These are phyloP conservation scores for Cicer pinnatifidum DNA, from an alignment of 306 rosid genomes.

Conservation along the genomic window DNA sequence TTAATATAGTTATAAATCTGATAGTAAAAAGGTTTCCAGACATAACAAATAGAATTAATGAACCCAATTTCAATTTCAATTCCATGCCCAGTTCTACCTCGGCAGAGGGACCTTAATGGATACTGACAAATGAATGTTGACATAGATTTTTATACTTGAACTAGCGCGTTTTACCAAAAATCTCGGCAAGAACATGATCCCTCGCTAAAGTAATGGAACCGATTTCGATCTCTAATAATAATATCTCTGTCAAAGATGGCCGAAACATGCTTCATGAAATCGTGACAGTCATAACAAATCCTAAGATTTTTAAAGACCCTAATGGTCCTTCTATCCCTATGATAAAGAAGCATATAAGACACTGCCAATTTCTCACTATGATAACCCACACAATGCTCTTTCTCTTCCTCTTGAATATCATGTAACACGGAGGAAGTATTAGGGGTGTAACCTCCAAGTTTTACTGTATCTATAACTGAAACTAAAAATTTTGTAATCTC, in stretches of 20 bases:
- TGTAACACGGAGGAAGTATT: slow-evolving; percentile 55
- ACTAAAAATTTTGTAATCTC: slow-evolving; percentile 49
- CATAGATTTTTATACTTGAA: slow-evolving; percentile 31
- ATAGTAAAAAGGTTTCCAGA: background rate
- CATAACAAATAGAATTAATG: background rate
- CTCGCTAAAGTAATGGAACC: slow-evolving; percentile 60
- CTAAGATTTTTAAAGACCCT: slow-evolving; percentile 68
- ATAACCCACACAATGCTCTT: slow-evolving; percentile 59
- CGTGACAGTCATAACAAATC: slow-evolving; percentile 67
- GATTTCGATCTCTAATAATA: slow-evolving; percentile 56
- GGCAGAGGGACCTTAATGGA: background rate
- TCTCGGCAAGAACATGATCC: slow-evolving; percentile 66
- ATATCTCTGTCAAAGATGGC: slow-evolving; percentile 49
- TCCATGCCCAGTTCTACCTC: background rate
- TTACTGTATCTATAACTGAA: slow-evolving; percentile 48
- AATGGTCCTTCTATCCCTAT: slow-evolving; percentile 53
- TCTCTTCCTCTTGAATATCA: slow-evolving; percentile 67
- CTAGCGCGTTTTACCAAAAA: slow-evolving; percentile 55
- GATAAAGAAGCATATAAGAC: slow-evolving; percentile 59
- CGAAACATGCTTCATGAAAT: slow-evolving; percentile 66
- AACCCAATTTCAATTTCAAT: background rate
- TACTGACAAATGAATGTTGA: slow-evolving; percentile 27
- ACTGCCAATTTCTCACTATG: slow-evolving; percentile 73
- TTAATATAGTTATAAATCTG: background rate
- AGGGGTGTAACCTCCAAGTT: slow-evolving; percentile 55